Evolutionary conservation across 2,329 filamentous ascomycete species (phyloP), one percentile per base, ranked within the genome.

Genomic region (Fusarium citri): DNA sequence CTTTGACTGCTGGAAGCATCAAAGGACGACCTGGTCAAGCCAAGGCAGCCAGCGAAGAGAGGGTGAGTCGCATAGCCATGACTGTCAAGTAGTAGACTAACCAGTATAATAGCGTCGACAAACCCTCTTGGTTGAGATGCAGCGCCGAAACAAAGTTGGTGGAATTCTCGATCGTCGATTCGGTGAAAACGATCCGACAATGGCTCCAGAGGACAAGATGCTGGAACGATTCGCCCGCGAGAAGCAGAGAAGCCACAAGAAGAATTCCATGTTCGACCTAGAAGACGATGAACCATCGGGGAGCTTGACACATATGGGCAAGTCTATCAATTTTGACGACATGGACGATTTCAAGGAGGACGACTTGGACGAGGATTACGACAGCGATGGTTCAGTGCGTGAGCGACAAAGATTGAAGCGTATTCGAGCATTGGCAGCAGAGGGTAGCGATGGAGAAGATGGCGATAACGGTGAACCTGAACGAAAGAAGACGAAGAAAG

Each of bases 171-270:
- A 99, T 85, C 89, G 94, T 76, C 91, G 96, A 74, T 97, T 99
- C 76, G 96, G 97, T 80, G 97, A 99, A 83, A 92, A 97, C 76
- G 94, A 99, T 78, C 93, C 94, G 14, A 92, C 90, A 15, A 95
- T 99, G 93, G 93, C 93, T 5, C 91, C 94, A 4, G 96, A 99
- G 77, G 93, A 98, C 76, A 92, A 92, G 78, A 96, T 96, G 83
- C 87, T 96, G 71, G 93, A 97, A 80, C 88, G 96, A 76, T 99
- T 97, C 77, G 93, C 95, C 46, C 85, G 90, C 75, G 96, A 98
- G 82, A 96, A 96, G 80, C 91, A 94, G 82, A 87, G 87, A 72
- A 88, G 87, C 69, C 89, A 93, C 82, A 94, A 92, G 78, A 94
- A 92, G 76, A 89, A 85, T 51, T 91, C 91, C 28, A 83, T 96